Conservation (phyloP, 306 rosid species). For the Sphenostylis stenocarpa region DNA sequence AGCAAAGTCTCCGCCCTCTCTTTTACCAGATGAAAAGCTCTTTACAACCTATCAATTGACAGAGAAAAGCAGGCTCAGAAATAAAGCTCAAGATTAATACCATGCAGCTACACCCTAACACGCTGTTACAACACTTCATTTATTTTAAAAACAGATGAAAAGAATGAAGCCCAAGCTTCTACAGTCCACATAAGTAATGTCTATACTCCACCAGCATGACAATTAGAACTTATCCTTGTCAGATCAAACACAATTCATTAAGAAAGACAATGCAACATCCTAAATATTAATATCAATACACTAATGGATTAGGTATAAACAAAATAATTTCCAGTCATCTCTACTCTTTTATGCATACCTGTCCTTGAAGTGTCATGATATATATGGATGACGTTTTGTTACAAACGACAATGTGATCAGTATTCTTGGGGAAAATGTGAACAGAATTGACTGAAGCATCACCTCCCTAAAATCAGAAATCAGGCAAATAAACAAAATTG, state of each 20-base stretch:
- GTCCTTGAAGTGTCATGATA: constrained; percentile 99
- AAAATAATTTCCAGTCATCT: constrained; percentile 14
- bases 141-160: background rate
- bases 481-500: constrained; percentile 13
- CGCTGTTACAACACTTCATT: background rate
- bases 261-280: constrained; percentile 7
- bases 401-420: constrained; percentile 87
- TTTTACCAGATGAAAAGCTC: constrained; percentile 98
- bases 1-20: constrained; percentile 97
- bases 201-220: no score
- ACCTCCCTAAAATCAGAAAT: constrained; percentile 73
- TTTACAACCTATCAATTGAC: constrained; percentile 73
- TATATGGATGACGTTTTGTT: constrained; percentile 95
- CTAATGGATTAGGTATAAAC: background rate
- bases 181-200: background rate
- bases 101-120: background rate
- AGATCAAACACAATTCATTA: background rate
- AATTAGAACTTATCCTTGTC: background rate
- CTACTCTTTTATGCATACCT: constrained; percentile 51
- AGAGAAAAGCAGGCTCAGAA: constrained; percentile 9
- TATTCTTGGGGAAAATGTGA: constrained; percentile 84
- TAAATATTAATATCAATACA: background rate
- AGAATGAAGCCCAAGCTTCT: background rate
- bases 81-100: background rate
- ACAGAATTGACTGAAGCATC: constrained; percentile 98